These are phyloP conservation scores for Fusarium succisae DNA, from an alignment of 2,329 filamentous ascomycete genomes.

Conservation along the genomic window DNA sequence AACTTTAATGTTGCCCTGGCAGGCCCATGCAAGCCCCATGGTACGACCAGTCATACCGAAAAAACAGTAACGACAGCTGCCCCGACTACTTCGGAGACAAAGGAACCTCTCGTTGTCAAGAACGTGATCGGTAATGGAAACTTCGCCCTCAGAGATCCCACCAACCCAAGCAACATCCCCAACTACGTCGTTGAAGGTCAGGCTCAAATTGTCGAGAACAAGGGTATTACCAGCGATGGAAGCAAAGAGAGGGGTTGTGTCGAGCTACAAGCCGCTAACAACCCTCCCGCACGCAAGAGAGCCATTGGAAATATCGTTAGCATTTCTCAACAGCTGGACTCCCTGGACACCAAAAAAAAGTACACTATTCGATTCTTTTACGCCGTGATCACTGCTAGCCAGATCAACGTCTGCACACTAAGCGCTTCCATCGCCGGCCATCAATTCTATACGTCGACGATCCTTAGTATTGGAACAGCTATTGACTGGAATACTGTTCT, in stretches of 20 bases:
- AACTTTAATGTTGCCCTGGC: background rate
- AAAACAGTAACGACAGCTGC: background rate
- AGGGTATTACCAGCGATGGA: conserved; percentile 7
- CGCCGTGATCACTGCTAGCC: background rate
- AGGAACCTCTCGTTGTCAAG: background rate
- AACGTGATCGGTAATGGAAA: conserved; percentile 16
- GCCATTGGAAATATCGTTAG: background rate
- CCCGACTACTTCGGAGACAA: background rate
- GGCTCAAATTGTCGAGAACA: background rate
- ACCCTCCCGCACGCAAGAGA: background rate
- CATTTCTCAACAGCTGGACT: conserved; percentile 10
- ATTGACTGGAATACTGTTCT: conserved; percentile 15
- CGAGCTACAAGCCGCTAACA: background rate
- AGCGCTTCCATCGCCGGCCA: conserved; percentile 14
- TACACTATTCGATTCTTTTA: conserved; percentile 36
- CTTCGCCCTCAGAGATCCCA: background rate
- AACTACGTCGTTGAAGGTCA: background rate
- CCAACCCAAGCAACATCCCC: background rate
- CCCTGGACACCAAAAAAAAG: background rate
- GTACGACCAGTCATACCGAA: background rate
- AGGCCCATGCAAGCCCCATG: conserved; percentile 8
- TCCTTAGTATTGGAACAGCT: background rate
- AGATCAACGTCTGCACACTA: conserved; percentile 7
- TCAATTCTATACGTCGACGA: background rate
- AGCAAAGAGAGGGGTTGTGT: conserved; percentile 18